Evolutionary conservation across 2,329 filamentous ascomycete genomes (phyloP).

Genomic region (Aspergillus bombycis): DNA sequence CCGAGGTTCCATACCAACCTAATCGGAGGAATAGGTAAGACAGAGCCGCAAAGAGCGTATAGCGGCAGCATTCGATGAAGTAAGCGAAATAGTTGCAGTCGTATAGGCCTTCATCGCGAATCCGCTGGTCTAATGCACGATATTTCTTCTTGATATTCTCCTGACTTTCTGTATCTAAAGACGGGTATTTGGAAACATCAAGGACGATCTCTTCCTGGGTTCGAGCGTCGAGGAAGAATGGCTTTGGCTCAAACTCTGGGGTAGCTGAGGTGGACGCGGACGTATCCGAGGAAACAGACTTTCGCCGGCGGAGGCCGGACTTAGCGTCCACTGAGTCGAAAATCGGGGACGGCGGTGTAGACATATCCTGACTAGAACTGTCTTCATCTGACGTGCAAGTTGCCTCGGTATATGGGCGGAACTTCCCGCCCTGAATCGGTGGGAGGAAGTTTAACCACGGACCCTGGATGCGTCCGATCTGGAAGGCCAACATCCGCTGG

Average conservation of each 20-base stretch:
- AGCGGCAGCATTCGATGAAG: slow-evolving; percentile 72
- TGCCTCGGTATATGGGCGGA: slow-evolving; percentile 59
- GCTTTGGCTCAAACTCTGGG: slow-evolving; percentile 41
- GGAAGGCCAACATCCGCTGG: slow-evolving; percentile 76
- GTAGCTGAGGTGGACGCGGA: slow-evolving; percentile 33
- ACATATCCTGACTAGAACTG: slow-evolving; percentile 57
- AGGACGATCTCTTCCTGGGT: slow-evolving; percentile 75
- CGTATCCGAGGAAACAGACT: slow-evolving; percentile 31
- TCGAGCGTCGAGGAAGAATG: slow-evolving; percentile 70
- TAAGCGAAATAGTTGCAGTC: slow-evolving; percentile 84
- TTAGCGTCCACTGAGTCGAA: slow-evolving; percentile 58
- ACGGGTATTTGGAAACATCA: slow-evolving; percentile 79
- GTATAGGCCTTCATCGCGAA: slow-evolving; percentile 76
- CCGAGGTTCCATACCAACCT: slow-evolving; percentile 71
- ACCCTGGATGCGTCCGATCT: slow-evolving; percentile 80
- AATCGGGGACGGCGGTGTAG: slow-evolving; percentile 59
- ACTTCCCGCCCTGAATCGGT: slow-evolving; percentile 86
- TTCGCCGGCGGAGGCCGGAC: slow-evolving; percentile 40
- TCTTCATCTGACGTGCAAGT: slow-evolving; percentile 46
- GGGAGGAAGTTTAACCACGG: slow-evolving; percentile 86
- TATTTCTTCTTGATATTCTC: slow-evolving; percentile 78
- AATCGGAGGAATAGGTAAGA: slow-evolving; percentile 64
- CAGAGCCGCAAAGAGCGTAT: slow-evolving; percentile 66
- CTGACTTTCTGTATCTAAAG: slow-evolving; percentile 74
- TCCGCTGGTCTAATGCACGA: slow-evolving; percentile 71